phyloP scores from a whole-genome alignment of 768 basidiomycete species.

The Podaxis sp. region DNA sequence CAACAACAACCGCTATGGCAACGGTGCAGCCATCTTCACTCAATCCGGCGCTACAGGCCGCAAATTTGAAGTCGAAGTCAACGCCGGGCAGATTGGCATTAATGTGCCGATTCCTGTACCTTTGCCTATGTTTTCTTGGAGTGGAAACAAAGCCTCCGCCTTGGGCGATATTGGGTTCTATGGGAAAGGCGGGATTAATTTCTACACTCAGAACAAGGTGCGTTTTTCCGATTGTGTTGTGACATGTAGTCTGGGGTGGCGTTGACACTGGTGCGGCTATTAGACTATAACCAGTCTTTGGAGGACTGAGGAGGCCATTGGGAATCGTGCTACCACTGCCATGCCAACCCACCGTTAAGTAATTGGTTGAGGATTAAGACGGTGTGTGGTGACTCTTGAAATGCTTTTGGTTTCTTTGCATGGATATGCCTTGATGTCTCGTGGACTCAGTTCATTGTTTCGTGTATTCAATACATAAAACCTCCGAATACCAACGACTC shows the following conservation, averaged over 20 bases:
- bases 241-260: background rate
- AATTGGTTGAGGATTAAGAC: too few relatives aligned
- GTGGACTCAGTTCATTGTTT: too few relatives aligned
- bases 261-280: background rate
- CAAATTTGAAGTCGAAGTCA: constrained; percentile 84
- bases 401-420: too few relatives aligned
- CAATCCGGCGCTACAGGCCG: constrained; percentile 94
- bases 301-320: constrained; percentile 82
- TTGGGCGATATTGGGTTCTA: constrained; percentile 90
- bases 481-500: too few relatives aligned
- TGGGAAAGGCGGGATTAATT: constrained; percentile 82
- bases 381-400: too few relatives aligned
- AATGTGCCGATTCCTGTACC: constrained; percentile 94
- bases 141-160: constrained; percentile 77
- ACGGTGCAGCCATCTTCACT: constrained; percentile 94
- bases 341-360: constrained; percentile 66
- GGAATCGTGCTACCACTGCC: constrained; percentile 73
- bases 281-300: constrained; percentile 92
- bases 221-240: background rate
- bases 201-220: constrained; percentile 95
- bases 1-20: constrained; percentile 88
- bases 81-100: constrained; percentile 91
- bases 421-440: too few relatives aligned
- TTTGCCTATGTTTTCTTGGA: constrained; percentile 92
- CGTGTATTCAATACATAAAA: too few relatives aligned